Evolutionary conservation across 2,329 filamentous ascomycete species (phyloP).

Genomic region (Penicillium sp.): DNA sequence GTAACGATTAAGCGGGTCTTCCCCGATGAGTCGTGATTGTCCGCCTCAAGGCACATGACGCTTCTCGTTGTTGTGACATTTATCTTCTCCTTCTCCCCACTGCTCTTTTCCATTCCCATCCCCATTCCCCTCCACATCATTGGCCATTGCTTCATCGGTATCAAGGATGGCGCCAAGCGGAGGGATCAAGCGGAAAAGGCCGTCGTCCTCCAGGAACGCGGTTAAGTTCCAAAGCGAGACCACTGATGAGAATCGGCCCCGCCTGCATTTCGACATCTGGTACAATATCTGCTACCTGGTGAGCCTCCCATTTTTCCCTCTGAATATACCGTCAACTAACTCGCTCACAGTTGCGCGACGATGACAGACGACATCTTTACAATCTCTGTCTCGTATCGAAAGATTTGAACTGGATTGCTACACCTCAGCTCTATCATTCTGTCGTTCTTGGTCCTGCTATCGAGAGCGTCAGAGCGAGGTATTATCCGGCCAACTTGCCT

Average conservation of each 20-base stretch:
- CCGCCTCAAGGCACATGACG: no score
- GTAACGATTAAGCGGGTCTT: no score
- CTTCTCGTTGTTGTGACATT: no score
- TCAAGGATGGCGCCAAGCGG: no score
- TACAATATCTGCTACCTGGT: neutral
- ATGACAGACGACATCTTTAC: neutral
- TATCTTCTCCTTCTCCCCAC: no score
- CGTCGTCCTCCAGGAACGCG: no score
- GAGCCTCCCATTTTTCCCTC: neutral
- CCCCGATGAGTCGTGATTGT: no score
- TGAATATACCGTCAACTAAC: neutral
- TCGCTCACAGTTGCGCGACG: neutral
- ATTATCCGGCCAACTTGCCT: no score
- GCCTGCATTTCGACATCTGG: neutral
- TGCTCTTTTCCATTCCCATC: no score
- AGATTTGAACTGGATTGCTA: neutral
- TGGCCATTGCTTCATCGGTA: no score
- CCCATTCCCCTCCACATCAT: no score
- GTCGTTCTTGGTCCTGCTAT: neutral
- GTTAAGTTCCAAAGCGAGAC: neutral
- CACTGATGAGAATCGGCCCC: neutral
- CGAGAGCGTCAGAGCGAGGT: neutral
- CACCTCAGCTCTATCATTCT: neutral
- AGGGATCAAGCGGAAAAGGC: no score
- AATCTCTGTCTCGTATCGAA: neutral